phyloP scores from a whole-genome alignment of 495 filamentous ascomycete species.

The Aspergillus asperescens region DNA sequence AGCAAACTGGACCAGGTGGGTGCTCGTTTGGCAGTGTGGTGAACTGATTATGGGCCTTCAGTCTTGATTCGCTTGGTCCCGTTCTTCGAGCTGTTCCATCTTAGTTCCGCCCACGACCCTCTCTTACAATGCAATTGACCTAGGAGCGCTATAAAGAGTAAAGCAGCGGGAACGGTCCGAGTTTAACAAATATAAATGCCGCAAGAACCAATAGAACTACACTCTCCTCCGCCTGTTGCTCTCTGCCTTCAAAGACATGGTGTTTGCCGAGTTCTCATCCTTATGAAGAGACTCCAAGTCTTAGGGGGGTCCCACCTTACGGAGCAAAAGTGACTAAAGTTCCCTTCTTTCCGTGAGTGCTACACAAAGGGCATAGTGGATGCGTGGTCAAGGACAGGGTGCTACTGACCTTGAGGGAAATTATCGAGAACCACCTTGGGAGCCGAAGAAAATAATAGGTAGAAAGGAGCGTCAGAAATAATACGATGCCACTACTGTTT shows the following conservation, averaged over 20 bases:
- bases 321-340: too few species aligned
- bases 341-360: conserved; percentile 4
- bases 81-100: conserved; percentile 12
- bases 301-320: conserved; percentile 8
- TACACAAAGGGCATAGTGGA: conserved; percentile 11
- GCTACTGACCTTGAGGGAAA: neutral
- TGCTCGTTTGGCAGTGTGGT: conserved; percentile 11
- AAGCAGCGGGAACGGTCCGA: neutral
- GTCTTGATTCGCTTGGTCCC: conserved; percentile 24
- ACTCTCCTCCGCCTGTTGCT: neutral
- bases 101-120: neutral
- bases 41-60: neutral
- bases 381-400: neutral
- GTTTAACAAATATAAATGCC: neutral
- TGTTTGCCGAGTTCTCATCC: neutral
- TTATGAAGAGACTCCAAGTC: neutral
- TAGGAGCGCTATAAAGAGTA: too few species aligned
- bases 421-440: neutral
- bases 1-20: conserved; percentile 10
- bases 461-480: neutral
- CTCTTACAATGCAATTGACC: conserved; percentile 4
- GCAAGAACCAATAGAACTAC: neutral
- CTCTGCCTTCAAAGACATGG: neutral
- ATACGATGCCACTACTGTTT: neutral
- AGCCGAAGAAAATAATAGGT: too few species aligned